phyloP scores from a whole-genome alignment of 116 monocot genomes.

The Cymodocea nodosa region DNA sequence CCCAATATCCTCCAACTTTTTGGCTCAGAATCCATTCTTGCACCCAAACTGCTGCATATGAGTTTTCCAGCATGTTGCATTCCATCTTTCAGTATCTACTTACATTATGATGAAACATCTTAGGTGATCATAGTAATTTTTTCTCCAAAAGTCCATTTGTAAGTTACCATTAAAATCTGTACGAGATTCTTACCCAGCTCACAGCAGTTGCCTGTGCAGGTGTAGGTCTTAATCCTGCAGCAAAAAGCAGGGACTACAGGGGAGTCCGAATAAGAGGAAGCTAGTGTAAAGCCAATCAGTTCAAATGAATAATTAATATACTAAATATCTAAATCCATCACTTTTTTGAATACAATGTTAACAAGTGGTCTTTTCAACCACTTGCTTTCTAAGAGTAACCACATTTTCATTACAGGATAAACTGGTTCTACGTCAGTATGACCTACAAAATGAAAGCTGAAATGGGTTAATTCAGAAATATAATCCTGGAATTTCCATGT shows the following conservation, averaged over 20 bases:
- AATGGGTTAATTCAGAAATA: too few relatives aligned
- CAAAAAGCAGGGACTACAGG: slow-evolving; percentile 84
- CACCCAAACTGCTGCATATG: slow-evolving; percentile 92
- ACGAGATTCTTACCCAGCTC: slow-evolving; percentile 61
- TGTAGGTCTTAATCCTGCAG: slow-evolving; percentile 91
- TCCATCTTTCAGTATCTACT: slow-evolving; percentile 88
- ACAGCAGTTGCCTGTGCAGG: slow-evolving; percentile 96
- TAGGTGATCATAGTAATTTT: not conserved
- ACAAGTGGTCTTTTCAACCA: too few relatives aligned
- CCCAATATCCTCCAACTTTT: slow-evolving; percentile 98
- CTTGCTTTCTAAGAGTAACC: too few relatives aligned
- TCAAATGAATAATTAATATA: not conserved
- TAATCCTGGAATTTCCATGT: too few relatives aligned
- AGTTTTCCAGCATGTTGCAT: slow-evolving; percentile 99
- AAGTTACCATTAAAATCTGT: not conserved
- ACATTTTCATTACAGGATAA: too few relatives aligned
- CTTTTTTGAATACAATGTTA: not conserved
- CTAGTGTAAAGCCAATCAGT: not conserved
- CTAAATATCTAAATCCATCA: not conserved
- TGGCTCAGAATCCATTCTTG: slow-evolving; percentile 97
- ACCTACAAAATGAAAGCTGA: too few relatives aligned
- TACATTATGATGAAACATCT: not conserved
- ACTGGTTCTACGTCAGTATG: too few relatives aligned
- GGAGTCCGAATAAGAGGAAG: slow-evolving; percentile 7
- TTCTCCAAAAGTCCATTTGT: not conserved